Evolutionary conservation across 768 basidiomycete genomes (phyloP).

Genomic region (Suillus spraguei): DNA sequence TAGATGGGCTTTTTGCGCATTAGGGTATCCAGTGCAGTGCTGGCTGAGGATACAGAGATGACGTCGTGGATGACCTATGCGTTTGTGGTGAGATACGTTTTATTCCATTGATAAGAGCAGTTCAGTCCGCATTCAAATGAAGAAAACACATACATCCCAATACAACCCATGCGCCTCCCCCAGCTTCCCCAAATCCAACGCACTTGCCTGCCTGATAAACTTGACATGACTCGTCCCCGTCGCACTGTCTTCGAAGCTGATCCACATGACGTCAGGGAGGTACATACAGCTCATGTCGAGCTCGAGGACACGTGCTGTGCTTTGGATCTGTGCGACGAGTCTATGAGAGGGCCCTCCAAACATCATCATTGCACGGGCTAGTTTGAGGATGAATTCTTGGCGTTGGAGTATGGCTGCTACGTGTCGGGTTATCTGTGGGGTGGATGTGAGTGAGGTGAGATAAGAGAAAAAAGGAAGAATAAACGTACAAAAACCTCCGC

Average conservation of each 20-base stretch:
- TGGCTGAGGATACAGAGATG: constrained; percentile 74
- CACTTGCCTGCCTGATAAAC: constrained; percentile 71
- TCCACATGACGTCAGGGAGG: constrained; percentile 72
- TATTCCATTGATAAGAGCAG: neutral
- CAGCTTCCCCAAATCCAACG: constrained; percentile 78
- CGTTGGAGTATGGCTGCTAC: constrained; percentile 80
- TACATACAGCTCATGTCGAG: constrained; percentile 74
- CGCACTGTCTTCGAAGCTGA: constrained; percentile 79
- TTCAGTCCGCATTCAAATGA: neutral
- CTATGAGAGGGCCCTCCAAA: constrained; percentile 85
- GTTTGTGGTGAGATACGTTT: neutral
- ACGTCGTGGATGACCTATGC: constrained; percentile 80
- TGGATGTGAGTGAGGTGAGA: neutral
- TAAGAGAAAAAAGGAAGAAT: neutral
- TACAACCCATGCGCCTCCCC: constrained; percentile 70
- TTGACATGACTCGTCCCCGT: constrained; percentile 84
- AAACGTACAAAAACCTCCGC: constrained; percentile 75
- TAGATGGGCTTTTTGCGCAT: constrained; percentile 72
- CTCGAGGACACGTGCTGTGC: constrained; percentile 78
- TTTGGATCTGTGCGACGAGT: constrained; percentile 78
- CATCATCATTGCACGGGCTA: constrained; percentile 87
- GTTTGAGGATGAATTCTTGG: constrained; percentile 85
- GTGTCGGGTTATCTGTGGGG: constrained; percentile 71
- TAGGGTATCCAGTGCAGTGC: constrained; percentile 64
- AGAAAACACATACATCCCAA: constrained; percentile 56